Evolutionary conservation across 192 early-diverging fungal genomes (phyloP).

Genomic region (Coemansia sp.): DNA sequence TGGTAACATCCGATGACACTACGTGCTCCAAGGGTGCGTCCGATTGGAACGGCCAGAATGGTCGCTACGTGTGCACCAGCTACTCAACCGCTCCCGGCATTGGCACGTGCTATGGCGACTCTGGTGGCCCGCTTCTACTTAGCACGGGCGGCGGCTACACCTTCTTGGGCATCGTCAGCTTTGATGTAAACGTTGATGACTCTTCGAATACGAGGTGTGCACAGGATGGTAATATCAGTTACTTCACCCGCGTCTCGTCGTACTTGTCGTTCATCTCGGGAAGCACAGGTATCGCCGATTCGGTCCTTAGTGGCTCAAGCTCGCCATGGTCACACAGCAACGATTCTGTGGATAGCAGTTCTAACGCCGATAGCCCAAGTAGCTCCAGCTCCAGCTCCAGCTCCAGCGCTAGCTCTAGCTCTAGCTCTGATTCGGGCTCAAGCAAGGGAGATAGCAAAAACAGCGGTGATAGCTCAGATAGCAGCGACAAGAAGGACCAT

Average conservation of each 20-base stretch:
- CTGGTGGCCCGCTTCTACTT: conserved; percentile 48
- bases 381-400: neutral
- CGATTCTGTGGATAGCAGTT: conserved; percentile 3
- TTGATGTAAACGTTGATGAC: conserved; percentile 49
- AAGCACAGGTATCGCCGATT: conserved; percentile 32
- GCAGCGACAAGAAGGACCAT: too few species aligned
- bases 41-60: conserved; percentile 43
- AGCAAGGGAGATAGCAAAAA: neutral
- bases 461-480: neutral
- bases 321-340: conserved; percentile 25
- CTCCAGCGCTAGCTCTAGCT: neutral
- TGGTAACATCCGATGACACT: conserved; percentile 31
- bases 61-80: conserved; percentile 48
- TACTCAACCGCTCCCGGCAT: conserved; percentile 37
- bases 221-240: conserved; percentile 47
- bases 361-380: neutral
- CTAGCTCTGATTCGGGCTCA: neutral
- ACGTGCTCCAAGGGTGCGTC: conserved; percentile 26
- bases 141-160: conserved; percentile 28
- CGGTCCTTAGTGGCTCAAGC: conserved; percentile 11
- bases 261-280: conserved; percentile 46
- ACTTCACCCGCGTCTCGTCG: conserved; percentile 50
- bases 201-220: conserved; percentile 45
- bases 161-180: conserved; percentile 51
- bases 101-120: conserved; percentile 55